Conservation (phyloP, 2,329 filamentous ascomycete genomes). For the Clarireedia homoeocarpa region DNA sequence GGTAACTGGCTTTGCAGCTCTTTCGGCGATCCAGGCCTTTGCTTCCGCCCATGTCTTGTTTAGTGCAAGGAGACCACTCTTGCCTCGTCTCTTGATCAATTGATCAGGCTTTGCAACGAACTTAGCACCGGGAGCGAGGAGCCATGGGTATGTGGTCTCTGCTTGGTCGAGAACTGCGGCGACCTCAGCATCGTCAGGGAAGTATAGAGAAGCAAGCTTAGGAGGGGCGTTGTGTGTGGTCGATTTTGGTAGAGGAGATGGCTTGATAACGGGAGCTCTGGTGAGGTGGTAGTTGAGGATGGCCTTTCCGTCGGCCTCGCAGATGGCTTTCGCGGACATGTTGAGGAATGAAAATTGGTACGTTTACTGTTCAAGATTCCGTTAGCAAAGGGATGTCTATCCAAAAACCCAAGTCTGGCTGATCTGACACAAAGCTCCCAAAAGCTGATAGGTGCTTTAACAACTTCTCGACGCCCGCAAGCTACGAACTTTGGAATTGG, state of each 20-base stretch:
- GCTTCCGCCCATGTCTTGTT: slow-evolving; percentile 98
- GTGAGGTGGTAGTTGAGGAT: slow-evolving; percentile 99
- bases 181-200: slow-evolving; percentile 79
- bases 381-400: background rate
- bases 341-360: slow-evolving; percentile 29
- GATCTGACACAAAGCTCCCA: background rate
- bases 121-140: slow-evolving; percentile 73
- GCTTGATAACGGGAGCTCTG: slow-evolving; percentile 94
- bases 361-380: slow-evolving; percentile 4
- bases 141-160: slow-evolving; percentile 94
- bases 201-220: slow-evolving; percentile 86
- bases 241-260: slow-evolving; percentile 77
- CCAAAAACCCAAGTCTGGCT: background rate
- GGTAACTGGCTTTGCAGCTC: slow-evolving; percentile 84
- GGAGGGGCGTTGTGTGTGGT: slow-evolving; percentile 87
- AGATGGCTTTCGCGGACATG: slow-evolving; percentile 95
- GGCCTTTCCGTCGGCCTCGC: slow-evolving; percentile 99
- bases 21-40: slow-evolving; percentile 85
- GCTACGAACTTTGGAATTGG: background rate
- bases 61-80: slow-evolving; percentile 90
- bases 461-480: background rate
- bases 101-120: slow-evolving; percentile 99
- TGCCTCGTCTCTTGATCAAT: slow-evolving; percentile 98
- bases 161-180: slow-evolving; percentile 86
- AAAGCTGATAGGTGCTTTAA: background rate